Evolutionary conservation across 306 rosid genomes (phyloP).

Genomic region (Echinosophora koreensis): DNA sequence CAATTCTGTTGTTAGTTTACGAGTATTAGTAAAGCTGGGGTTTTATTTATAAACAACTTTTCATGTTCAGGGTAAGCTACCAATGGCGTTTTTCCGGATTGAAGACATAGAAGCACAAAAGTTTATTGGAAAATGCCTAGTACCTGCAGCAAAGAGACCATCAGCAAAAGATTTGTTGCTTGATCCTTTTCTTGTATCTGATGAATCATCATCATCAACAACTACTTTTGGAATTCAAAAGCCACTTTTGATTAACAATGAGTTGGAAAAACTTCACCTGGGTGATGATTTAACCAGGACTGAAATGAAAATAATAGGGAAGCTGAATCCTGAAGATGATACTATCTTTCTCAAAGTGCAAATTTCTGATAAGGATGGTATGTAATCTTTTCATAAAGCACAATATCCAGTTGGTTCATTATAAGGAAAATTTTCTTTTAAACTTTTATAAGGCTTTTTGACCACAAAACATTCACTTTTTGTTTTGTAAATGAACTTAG

Average conservation of each 20-base stretch:
- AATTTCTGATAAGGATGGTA: slow-evolving; percentile 80
- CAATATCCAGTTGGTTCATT: slow-evolving; percentile 13
- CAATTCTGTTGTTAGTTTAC: slow-evolving; percentile 21
- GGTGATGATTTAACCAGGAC: slow-evolving; percentile 58
- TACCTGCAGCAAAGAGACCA: slow-evolving; percentile 67
- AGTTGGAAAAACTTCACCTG: slow-evolving; percentile 65
- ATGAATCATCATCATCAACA: slow-evolving; percentile 48
- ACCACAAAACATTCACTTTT: background rate
- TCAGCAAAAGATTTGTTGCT: slow-evolving; percentile 79
- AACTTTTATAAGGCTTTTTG: background rate
- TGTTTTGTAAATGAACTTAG: background rate
- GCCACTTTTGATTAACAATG: slow-evolving; percentile 73
- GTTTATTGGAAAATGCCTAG: slow-evolving; percentile 81
- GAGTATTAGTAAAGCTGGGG: background rate
- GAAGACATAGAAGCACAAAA: slow-evolving; percentile 77
- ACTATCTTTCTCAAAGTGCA: slow-evolving; percentile 87
- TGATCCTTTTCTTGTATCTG: slow-evolving; percentile 71
- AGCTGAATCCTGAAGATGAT: slow-evolving; percentile 80
- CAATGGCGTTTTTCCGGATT: slow-evolving; percentile 69
- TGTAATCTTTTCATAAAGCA: slow-evolving; percentile 1
- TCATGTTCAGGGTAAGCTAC: slow-evolving; percentile 80
- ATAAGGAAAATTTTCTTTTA: background rate
- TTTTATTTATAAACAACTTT: slow-evolving; percentile 29
- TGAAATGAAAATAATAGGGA: slow-evolving; percentile 85
- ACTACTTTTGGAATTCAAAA: slow-evolving; percentile 57